Conservation (phyloP, 345 rosid species). For the Arabis alpina region DNA sequence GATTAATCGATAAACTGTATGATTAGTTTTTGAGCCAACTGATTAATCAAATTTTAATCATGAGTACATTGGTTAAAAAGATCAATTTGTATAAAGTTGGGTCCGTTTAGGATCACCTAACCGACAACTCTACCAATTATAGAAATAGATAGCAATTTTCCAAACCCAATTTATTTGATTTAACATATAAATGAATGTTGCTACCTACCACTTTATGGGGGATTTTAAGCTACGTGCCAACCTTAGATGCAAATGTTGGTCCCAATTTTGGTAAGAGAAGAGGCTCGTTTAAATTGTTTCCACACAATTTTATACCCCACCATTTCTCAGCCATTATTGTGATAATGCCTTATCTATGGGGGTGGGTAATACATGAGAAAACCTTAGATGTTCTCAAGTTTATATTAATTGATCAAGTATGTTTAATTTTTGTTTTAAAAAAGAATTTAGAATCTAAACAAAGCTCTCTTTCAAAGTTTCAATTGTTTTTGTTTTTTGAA, state of each 20-base stretch:
- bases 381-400: too few species aligned
- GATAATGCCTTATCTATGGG: conserved; percentile 28
- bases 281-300: conserved; percentile 30
- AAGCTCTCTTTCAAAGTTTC: too few species aligned
- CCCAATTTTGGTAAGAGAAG: conserved; percentile 25
- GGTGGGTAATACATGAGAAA: too few species aligned
- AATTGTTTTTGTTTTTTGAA: too few species aligned
- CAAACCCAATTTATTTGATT: not conserved
- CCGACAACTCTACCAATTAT: too few species aligned
- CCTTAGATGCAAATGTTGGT: conserved; percentile 20
- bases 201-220: not conserved
- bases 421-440: too few species aligned
- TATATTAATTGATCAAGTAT: too few species aligned
- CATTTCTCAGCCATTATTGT: conserved; percentile 26
- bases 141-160: not conserved
- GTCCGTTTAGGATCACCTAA: too few species aligned
- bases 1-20: not conserved
- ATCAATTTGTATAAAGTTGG: conserved; percentile 4
- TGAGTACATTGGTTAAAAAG: not conserved
- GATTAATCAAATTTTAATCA: not conserved
- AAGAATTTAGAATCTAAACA: too few species aligned
- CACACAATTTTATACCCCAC: conserved; percentile 41
- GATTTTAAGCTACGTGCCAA: conserved; percentile 16
- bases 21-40: too few species aligned
- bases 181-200: not conserved